Percentiles rank a stretch among this genome's conserved stretches.
Evolutionary conservation across 176 grass and related monocot genomes (phyloP).

Genomic region (Pharus latifolius): DNA sequence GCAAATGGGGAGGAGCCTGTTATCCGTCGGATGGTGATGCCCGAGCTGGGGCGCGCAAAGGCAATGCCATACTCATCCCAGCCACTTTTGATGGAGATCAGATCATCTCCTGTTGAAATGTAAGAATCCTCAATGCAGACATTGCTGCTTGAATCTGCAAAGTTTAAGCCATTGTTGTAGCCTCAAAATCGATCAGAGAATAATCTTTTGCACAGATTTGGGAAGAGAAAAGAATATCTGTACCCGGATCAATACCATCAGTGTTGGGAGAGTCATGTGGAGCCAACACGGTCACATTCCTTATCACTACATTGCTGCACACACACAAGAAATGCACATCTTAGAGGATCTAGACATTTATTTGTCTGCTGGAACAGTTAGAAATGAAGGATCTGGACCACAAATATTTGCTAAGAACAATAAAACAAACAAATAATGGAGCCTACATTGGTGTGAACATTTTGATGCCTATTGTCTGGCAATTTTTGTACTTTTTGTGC

Average conservation of each 20-base stretch:
- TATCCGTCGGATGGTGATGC: conserved; percentile 60
- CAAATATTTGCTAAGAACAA: conserved; percentile 3
- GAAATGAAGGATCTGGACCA: conserved; percentile 24
- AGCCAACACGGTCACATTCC: conserved; percentile 75
- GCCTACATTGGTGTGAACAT: not conserved
- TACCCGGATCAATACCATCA: conserved; percentile 93
- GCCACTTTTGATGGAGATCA: conserved; percentile 76
- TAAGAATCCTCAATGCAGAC: conserved; percentile 87
- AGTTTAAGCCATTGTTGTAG: not conserved
- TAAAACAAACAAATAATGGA: conserved; percentile 7
- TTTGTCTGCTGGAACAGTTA: conserved; percentile 12
- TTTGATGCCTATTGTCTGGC: conserved; percentile 9
- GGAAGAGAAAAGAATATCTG: not conserved
- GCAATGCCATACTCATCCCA: conserved; percentile 94
- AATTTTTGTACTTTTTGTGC: not conserved
- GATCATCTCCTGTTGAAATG: conserved; percentile 86
- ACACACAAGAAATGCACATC: not conserved
- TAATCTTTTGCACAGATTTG: not conserved
- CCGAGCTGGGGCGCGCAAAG: conserved; percentile 55
- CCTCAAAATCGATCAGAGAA: not conserved
- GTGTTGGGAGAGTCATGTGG: conserved; percentile 91
- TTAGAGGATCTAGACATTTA: conserved; percentile 5
- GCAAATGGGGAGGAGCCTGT: conserved; percentile 68
- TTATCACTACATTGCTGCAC: conserved; percentile 83
- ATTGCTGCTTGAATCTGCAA: conserved; percentile 80